Percentiles rank a stretch among this genome's conserved stretches.
These are phyloP conservation scores for Hortiboletus flavorubellus DNA, from an alignment of 768 basidiomycete genomes.

Conservation along the genomic window DNA sequence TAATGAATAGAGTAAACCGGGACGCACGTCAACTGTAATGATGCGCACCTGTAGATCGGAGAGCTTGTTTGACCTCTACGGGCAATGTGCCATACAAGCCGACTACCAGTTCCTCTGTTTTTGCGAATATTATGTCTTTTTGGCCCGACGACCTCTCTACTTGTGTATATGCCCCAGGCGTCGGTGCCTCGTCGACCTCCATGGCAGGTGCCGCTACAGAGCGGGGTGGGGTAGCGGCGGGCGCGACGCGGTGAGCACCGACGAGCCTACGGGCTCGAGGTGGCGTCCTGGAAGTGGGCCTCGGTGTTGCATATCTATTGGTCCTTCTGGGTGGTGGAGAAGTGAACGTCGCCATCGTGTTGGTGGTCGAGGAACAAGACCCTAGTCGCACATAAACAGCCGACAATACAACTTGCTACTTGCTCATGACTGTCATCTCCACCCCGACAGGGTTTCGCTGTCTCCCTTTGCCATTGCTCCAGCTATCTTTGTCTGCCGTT, in stretches of 20 bases:
- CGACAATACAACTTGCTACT: conserved; percentile 3
- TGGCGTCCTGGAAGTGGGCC: conserved; percentile 22
- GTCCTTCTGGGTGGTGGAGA: conserved; percentile 60
- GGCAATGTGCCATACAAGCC: conserved; percentile 69
- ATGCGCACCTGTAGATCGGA: conserved; percentile 58
- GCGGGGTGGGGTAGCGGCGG: conserved; percentile 20
- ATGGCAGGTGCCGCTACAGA: conserved; percentile 50
- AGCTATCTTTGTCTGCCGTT: conserved; percentile 75
- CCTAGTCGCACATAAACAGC: conserved; percentile 1
- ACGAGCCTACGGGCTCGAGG: conserved; percentile 28
- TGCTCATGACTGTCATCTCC: conserved; percentile 6
- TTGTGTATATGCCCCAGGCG: conserved; percentile 36
- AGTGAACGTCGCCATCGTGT: conserved; percentile 47
- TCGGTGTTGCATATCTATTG: conserved; percentile 28
- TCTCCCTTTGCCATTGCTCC: conserved; percentile 57
- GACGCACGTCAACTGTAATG: neutral
- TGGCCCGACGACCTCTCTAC: conserved; percentile 34
- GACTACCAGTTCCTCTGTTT: conserved; percentile 67
- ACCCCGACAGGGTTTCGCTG: conserved; percentile 47
- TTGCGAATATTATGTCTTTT: conserved; percentile 53
- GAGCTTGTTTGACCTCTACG: conserved; percentile 67
- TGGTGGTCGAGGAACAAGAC: conserved; percentile 4
- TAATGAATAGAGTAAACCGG: neutral
- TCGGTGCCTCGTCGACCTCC: conserved; percentile 62
- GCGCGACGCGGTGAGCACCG: conserved; percentile 20